Percentiles rank a stretch among this genome's conserved stretches.
Conservation (phyloP, 2,329 filamentous ascomycete genomes). For the Neocatenulostroma microsporum region DNA sequence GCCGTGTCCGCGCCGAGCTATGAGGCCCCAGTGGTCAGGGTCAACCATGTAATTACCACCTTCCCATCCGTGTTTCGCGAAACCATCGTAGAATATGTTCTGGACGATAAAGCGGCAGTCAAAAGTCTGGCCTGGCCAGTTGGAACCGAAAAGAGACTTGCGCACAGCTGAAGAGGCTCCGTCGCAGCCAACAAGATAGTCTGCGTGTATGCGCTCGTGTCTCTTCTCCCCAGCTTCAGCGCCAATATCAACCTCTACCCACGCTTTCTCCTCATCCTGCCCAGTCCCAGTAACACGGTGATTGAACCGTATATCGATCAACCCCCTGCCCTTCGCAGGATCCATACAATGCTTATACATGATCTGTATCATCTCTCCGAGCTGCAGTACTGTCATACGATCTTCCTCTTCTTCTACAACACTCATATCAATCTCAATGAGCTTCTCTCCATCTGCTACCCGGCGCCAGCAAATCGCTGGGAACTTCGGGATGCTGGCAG, state of each 20-base stretch:
- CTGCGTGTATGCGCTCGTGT: constrained; percentile 16
- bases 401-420: constrained; percentile 20
- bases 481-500: constrained; percentile 19
- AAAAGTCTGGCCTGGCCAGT: constrained; percentile 21
- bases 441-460: constrained; percentile 19
- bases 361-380: constrained; percentile 23
- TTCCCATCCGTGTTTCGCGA: constrained; percentile 31
- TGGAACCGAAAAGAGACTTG: constrained; percentile 17
- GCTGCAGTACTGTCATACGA: constrained; percentile 21
- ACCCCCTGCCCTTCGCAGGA: constrained; percentile 12
- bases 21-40: constrained; percentile 26
- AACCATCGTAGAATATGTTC: constrained; percentile 27
- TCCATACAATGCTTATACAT: constrained; percentile 18
- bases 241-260: constrained; percentile 24
- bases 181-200: constrained; percentile 25
- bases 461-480: constrained; percentile 23
- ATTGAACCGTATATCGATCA: constrained; percentile 22
- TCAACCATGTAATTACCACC: constrained; percentile 38
- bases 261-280: constrained; percentile 21
- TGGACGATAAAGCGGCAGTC: constrained; percentile 17
- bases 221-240: constrained; percentile 17
- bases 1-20: constrained; percentile 18
- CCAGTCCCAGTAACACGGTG: constrained; percentile 20
- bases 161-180: constrained; percentile 20
- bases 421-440: constrained; percentile 21